Percentiles rank a stretch among this genome's conserved stretches.
Evolutionary conservation across 768 basidiomycete species (phyloP).

Genomic region (Cystobasidium ongulense): DNA sequence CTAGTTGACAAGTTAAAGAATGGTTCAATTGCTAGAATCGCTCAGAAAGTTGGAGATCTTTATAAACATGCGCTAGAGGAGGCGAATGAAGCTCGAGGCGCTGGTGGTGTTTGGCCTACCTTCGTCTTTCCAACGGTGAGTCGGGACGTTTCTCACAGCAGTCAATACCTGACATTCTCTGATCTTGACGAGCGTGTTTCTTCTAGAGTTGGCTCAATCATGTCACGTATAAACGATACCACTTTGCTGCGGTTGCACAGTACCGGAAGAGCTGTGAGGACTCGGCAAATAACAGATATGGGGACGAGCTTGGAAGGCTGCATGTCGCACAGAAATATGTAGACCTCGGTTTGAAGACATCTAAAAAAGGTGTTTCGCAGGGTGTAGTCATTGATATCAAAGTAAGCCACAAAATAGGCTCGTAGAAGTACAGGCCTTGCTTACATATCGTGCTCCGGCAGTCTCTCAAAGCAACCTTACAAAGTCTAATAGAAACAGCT

Average conservation of each 20-base stretch:
- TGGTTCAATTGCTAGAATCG: constrained; percentile 70
- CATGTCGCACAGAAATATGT: constrained; percentile 59
- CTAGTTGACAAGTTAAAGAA: constrained; percentile 71
- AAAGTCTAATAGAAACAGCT: constrained; percentile 61
- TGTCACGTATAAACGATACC: constrained; percentile 68
- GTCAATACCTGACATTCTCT: background rate
- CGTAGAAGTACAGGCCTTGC: background rate
- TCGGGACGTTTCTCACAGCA: background rate
- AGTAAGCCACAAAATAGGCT: constrained; percentile 48
- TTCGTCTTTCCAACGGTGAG: constrained; percentile 43
- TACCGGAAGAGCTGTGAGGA: constrained; percentile 84
- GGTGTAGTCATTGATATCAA: constrained; percentile 71
- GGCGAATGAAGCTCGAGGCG: constrained; percentile 16
- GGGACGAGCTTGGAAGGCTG: constrained; percentile 73
- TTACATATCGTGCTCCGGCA: constrained; percentile 42
- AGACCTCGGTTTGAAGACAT: constrained; percentile 62
- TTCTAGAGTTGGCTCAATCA: constrained; percentile 59
- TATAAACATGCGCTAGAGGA: constrained; percentile 53
- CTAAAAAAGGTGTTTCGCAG: constrained; percentile 58
- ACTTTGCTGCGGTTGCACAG: constrained; percentile 83
- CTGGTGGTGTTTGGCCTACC: constrained; percentile 22
- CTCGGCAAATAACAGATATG: constrained; percentile 67
- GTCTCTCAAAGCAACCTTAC: constrained; percentile 67
- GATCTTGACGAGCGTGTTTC: background rate
- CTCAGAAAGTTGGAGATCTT: constrained; percentile 61